Evolutionary conservation across 164 flowering plant species (phyloP), one percentile per base, ranked within the genome.

Genomic region (Vitis labrusca): DNA sequence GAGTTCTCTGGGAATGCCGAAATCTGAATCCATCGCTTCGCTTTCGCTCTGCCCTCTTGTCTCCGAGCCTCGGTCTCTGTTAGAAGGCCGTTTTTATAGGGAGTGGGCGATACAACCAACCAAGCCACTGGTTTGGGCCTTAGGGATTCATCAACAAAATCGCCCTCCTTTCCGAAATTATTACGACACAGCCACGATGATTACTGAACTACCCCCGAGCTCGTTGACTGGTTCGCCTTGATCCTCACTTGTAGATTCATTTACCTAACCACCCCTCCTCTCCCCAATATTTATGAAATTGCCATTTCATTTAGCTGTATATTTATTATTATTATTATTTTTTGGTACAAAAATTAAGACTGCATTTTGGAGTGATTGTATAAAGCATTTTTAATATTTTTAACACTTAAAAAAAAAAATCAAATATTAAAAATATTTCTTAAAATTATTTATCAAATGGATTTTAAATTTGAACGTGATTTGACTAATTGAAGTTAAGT

Each of bases 1-100:
- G 68, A 94, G 94, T 76, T 94, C 95, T 77, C 97, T 84, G 52
- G 89, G 85, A 64, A 88, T 80, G 69, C 99, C 99, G 83, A 65
- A 94, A 80, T 94, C 98, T 11, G 97, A 88, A 83, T 94, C 99
- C 99, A 94, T 93, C 11, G 17, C 32, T 19, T 17, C 50, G 30
- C 23, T 50, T 48, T 16, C n/a, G 55, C 15, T 27, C 53, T 29
- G 48, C 56, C 12, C 56, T 23, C 51, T 30, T 49, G 57, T 17
- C 64, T 56, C 17, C 6, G 49, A 12, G 48, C 23, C 49, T 49
- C 10, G 13, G 53, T 58, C 2, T 14, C 16, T 58, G 8, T 19
- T 16, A 55, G 19, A 59, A 47, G 29, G 52, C 56, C 54, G 66
- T 51, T 73, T 68, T 55, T 68, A 73, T 73, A 63, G 67, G 60